phyloP scores from a whole-genome alignment of 768 basidiomycete species.

The Leccinum variicolor region DNA sequence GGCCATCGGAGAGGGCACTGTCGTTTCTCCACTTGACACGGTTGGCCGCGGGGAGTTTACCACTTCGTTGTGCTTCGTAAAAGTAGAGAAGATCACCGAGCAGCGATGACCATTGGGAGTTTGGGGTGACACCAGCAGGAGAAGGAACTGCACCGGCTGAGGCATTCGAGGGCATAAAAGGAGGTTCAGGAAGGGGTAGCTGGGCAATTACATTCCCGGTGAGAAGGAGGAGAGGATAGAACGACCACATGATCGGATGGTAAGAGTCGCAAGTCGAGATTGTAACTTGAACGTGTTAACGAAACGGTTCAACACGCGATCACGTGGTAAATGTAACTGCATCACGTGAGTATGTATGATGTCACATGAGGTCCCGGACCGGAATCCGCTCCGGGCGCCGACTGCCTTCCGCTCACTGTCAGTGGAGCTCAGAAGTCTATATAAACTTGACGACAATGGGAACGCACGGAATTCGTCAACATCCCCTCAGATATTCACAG shows the following conservation, averaged over 20 bases:
- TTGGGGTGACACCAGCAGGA: slow-evolving; percentile 42
- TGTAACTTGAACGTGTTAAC: background rate
- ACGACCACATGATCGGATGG: slow-evolving; percentile 18
- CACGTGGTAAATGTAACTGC: slow-evolving; percentile 17
- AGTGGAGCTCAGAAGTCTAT: no score
- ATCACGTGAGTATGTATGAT: slow-evolving; percentile 16
- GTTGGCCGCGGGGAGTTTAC: slow-evolving; percentile 61
- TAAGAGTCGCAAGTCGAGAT: background rate
- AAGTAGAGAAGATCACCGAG: slow-evolving; percentile 83
- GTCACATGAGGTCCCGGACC: slow-evolving; percentile 5
- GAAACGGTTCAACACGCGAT: slow-evolving; percentile 9
- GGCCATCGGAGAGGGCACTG: slow-evolving; percentile 73
- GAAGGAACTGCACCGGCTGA: slow-evolving; percentile 52
- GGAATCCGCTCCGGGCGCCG: background rate
- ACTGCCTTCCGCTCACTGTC: no score
- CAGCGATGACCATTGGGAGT: slow-evolving; percentile 78
- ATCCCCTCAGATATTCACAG: background rate
- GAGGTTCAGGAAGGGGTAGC: slow-evolving; percentile 58
- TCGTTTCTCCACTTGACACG: slow-evolving; percentile 88
- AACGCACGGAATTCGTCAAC: background rate
- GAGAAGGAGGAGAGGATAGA: slow-evolving; percentile 17
- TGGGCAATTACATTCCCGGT: slow-evolving; percentile 44
- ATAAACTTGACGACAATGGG: background rate
- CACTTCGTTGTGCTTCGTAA: slow-evolving; percentile 89
- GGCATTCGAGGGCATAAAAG: slow-evolving; percentile 60